phyloP scores from a whole-genome alignment of 352 stramenopile genomes.

The Peronosclerospora sorghi region DNA sequence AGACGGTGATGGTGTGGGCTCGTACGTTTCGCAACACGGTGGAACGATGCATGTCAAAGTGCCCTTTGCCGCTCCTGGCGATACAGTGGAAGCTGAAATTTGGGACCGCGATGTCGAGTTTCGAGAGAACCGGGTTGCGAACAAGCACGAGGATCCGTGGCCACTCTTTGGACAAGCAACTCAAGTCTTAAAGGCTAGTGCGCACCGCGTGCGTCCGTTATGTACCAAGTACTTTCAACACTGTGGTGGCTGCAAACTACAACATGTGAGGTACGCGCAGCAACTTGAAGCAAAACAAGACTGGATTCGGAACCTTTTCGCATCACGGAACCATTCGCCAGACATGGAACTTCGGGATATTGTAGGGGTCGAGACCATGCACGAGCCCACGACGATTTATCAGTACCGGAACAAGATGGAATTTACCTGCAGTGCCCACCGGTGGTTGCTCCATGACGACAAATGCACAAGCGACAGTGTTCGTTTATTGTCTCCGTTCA shows the following conservation, averaged over 20 bases:
- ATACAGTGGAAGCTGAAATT: slow-evolving; percentile 32
- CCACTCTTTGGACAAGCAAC: slow-evolving; percentile 32
- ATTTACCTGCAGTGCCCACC: slow-evolving; percentile 69
- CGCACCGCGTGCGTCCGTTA: slow-evolving; percentile 20
- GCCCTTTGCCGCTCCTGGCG: slow-evolving; percentile 44
- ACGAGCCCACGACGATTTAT: slow-evolving; percentile 23
- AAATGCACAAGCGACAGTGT: slow-evolving; percentile 4
- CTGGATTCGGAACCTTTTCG: slow-evolving; percentile 34
- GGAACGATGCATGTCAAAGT: slow-evolving; percentile 26
- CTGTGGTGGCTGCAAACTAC: slow-evolving; percentile 61
- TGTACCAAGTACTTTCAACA: slow-evolving; percentile 52
- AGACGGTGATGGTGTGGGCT: slow-evolving; percentile 40
- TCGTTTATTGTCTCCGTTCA: slow-evolving; percentile 26
- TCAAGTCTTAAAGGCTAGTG: slow-evolving; percentile 19
- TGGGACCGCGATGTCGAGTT: slow-evolving; percentile 38
- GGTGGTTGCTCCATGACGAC: slow-evolving; percentile 48
- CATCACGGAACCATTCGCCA: slow-evolving; percentile 10
- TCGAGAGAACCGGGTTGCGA: slow-evolving; percentile 10
- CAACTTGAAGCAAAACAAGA: slow-evolving; percentile 60
- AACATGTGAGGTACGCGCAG: slow-evolving; percentile 45
- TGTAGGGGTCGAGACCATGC: slow-evolving; percentile 20
- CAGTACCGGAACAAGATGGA: slow-evolving; percentile 80
- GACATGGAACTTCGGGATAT: slow-evolving; percentile 31
- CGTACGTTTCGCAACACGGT: slow-evolving; percentile 4
- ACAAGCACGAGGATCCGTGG: slow-evolving; percentile 7